Conservation (phyloP, 495 filamentous ascomycete genomes). For the Trichoderma reesei region DNA sequence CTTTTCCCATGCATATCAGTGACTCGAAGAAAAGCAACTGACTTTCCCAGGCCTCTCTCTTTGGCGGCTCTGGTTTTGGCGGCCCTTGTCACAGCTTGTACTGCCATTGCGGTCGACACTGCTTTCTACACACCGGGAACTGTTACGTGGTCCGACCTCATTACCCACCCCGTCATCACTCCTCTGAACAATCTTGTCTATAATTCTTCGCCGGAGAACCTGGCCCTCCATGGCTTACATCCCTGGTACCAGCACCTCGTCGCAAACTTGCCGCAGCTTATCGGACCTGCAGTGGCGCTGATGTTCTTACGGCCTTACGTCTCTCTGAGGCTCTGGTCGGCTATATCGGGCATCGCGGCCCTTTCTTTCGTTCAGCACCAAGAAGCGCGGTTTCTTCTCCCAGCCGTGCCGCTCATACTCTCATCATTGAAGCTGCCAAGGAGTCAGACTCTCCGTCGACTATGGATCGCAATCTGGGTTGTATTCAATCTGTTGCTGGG, state of each 20-base stretch:
- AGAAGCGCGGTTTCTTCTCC: constrained; percentile 88
- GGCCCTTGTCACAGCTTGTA: constrained; percentile 48
- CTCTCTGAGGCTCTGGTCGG: constrained; percentile 59
- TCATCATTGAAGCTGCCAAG: constrained; percentile 67
- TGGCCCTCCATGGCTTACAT: constrained; percentile 84
- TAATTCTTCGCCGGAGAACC: constrained; percentile 65
- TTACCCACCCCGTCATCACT: constrained; percentile 62
- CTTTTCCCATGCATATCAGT: not conserved
- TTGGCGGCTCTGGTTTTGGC: constrained; percentile 51
- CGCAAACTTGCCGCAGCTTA: constrained; percentile 75
- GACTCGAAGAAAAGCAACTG: constrained; percentile 12
- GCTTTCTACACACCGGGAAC: constrained; percentile 59
- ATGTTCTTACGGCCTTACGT: constrained; percentile 50
- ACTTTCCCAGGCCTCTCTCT: constrained; percentile 51
- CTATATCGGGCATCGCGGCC: constrained; percentile 66
- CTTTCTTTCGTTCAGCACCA: constrained; percentile 86
- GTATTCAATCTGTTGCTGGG: constrained; percentile 73
- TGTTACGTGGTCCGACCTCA: constrained; percentile 45
- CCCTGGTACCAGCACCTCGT: constrained; percentile 84
- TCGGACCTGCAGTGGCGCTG: constrained; percentile 74
- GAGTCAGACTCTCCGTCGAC: constrained; percentile 34
- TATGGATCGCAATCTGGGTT: constrained; percentile 65
- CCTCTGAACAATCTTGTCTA: constrained; percentile 88
- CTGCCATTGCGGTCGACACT: constrained; percentile 76
- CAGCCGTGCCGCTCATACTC: constrained; percentile 77